Evolutionary conservation across 2,329 filamentous ascomycete species (phyloP), one percentile per base, ranked within the genome.

Genomic region (Neofusicoccum kwambonambiense): DNA sequence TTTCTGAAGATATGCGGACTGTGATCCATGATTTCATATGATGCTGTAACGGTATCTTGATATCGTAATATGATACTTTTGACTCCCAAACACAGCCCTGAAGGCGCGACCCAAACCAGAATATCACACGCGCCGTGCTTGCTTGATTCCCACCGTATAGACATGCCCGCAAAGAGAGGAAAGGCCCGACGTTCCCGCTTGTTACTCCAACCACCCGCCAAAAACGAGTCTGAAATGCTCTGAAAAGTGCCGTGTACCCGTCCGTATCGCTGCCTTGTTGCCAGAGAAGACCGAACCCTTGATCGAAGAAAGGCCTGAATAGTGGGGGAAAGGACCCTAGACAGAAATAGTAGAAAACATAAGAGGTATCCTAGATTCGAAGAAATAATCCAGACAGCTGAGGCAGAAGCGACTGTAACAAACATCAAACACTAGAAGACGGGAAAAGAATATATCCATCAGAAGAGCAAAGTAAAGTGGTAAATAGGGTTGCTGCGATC

Each of bases 21-120:
- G 41, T 47, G 31, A 60, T 60, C 56, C 42, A 47, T 60, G 27
- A 47, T 60, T 60, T 60, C 56, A 60, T 60, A 60, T 60, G 56
- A 60, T 60, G 56, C 56, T 60, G 56, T 60, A 60, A 60, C 41
- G 41, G 56, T 60, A 60, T 60, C 56, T 47, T 60, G 56, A 60
- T 60, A 60, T 60, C 56, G 56, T 60, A n/a, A 60, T 60, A 39
- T 60, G 56, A 60, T 60, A 60, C 56, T 60, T 60, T 60, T 60
- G 56, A 47, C 41, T 47, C 31, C 56, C 56, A 60, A 60, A 60
- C 56, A 47, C 56, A 60, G 56, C 56, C 41, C 27, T n/a, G 41
- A 47, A 8, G 42, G 31, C 22, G 34, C 56, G 27, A 31, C 42
- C 56, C 56, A 60, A 13, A 41, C 56, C 41, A 45, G 27, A 60